Base-by-base conservation (phyloP, 306 rosid genomes). In the Trifolium dubium region DNA sequence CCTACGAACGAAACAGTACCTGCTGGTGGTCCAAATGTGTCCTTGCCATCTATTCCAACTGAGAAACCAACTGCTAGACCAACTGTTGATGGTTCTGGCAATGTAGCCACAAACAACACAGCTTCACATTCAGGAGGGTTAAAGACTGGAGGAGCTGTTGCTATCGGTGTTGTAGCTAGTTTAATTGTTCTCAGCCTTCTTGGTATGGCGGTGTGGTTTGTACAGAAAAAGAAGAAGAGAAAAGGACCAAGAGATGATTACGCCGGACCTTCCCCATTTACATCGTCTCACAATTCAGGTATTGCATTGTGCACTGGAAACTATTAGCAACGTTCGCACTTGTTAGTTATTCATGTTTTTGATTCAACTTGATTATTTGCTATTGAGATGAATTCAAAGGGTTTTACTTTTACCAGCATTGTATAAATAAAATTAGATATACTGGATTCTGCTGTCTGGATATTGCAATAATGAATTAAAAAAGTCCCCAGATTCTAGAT, bases 201-300 rank as follows among this genome's bases (percentile, higher is more conserved):
- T 74, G 77, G 85, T 56, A 85, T 88, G 88, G 86, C 83, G 5
- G 71, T 87, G 70, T 90, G 90, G 89, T 85, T 92, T 73, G 77
- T 74, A 61, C 79, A 72, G 78, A 95, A 79, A 77, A 88, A 87
- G 88, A 87, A 79, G 73, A 84, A 85, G 83, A 77, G 46, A 77
- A 78, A 54, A 31, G 80, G 82, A 69, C 7, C 76, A 9, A 72
- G 77, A 82, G 56, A 53, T 77, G 84, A 82, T 56, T 90, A 87
- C 80, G 73, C 61, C 41, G 43, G 65, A 65, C 79, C 96, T 44
- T 95, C 99, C 60, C 99, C 99, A 43, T 86, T 79, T 67, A 72
- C 94, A 70, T 90, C 98, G n/a, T 94, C 97, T 64, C 98, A 92
- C 60, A 90, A 87, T 85, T 95, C 99, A 88, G 99, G 99, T 95